Percentiles rank a stretch among this genome's conserved stretches.
Conservation (phyloP, 345 rosid species). For the Boechera divaricarpa region DNA sequence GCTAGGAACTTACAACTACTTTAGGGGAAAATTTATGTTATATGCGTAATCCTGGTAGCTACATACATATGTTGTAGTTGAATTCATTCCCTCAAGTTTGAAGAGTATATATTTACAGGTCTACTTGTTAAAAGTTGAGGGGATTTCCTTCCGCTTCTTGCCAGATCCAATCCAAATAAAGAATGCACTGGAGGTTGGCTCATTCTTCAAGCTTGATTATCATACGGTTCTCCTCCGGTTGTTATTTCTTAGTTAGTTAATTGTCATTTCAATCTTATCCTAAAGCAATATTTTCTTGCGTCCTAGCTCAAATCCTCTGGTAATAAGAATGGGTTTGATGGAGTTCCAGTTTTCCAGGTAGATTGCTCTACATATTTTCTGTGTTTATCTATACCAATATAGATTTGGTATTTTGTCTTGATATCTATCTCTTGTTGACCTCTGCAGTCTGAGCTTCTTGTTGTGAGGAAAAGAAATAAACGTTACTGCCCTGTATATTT, state of each 20-base stretch:
- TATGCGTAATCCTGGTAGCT: neutral
- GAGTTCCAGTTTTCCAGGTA: constrained; percentile 99
- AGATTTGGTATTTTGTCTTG: constrained; percentile 8
- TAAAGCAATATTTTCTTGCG: constrained; percentile 29
- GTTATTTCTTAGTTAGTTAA: neutral
- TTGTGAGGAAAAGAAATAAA: constrained; percentile 76
- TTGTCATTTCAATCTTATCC: constrained; percentile 2
- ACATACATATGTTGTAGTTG: constrained; percentile 2
- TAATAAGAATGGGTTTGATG: constrained; percentile 73
- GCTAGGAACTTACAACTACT: neutral
- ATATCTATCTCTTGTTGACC: neutral
- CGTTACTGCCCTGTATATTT: constrained; percentile 93
- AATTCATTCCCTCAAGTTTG: neutral
- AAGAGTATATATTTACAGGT: constrained; percentile 53
- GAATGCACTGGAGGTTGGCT: constrained; percentile 84
- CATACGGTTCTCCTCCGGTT: no score
- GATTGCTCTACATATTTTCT: neutral
- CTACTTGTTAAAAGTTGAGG: constrained; percentile 87
- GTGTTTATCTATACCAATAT: constrained; percentile 1
- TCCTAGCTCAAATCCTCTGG: constrained; percentile 66
- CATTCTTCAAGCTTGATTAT: neutral
- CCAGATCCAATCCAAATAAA: constrained; percentile 94
- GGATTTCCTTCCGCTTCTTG: constrained; percentile 91
- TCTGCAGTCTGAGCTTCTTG: constrained; percentile 92
- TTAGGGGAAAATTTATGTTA: neutral